Evolutionary conservation across 768 basidiomycete species (phyloP), one percentile per base, ranked within the genome.

Genomic region (Panaeolus cyanescens): DNA sequence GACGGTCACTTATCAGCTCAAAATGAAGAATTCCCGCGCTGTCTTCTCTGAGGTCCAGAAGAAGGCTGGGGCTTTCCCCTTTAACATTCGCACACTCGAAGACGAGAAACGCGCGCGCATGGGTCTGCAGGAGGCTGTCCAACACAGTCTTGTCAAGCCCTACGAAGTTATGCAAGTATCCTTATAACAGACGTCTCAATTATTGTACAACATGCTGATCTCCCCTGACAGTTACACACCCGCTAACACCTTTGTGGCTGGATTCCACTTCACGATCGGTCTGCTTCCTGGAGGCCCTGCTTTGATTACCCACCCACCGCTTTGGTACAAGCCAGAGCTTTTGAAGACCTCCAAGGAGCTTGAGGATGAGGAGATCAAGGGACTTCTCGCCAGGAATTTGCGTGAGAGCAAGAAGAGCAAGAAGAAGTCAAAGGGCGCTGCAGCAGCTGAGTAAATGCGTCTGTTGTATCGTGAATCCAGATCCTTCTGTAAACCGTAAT

Each of bases 41-140:
- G 90, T 96, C 39, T 99, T 98, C 79, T 92, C 92, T 55, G 96
- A 99, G 76, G 93, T 98, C 68, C 93, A 96, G 78, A 96, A 95
- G 83, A 99, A 98, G 77, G 93, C 97, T 39, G 96, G 96, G 25
- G 84, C 94, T 4, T 99, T 99, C 87, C 96, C 97, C 32, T 98
- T 99, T 84, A 98, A 96, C 69, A 85, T 99, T 64, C 93, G 97
- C 63, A 83, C 83, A 50, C 83, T 99, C 60, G 96, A 96, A 65
- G 96, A 99, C 70, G 96, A 99, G 83, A 96, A 96, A 78, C 87
- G 93, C 57, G 90, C 94, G 28, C 89, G 96, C 34, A 90, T 99
- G 83, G 97, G 96, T 66, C 84, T 99, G 32, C 90, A 92, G 72
- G 97, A 99, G 79, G 96, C 96, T 54, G 94, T 96, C 34, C 91